These are phyloP conservation scores for Collybia sp. DNA, from an alignment of 768 basidiomycete species.

Conservation along the genomic window DNA sequence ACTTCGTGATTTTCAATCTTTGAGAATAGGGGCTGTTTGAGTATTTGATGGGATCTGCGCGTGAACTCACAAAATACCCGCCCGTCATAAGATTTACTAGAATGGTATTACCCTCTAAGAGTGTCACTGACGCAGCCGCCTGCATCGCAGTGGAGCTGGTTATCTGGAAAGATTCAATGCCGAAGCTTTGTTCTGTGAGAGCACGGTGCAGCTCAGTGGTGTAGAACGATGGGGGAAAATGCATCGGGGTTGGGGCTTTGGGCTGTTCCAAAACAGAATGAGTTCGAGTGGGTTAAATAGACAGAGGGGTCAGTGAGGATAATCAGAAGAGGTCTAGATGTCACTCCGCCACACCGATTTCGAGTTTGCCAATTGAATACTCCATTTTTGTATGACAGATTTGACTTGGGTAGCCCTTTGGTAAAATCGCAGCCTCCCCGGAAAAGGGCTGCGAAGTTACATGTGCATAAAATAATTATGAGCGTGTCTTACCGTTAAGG, in stretches of 20 bases:
- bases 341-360: too few species aligned
- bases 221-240: conserved; percentile 25
- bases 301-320: too few species aligned
- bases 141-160: conserved; percentile 33
- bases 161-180: conserved; percentile 44
- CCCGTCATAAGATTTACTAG: conserved; percentile 41
- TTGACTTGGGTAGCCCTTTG: too few species aligned
- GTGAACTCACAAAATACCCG: conserved; percentile 50
- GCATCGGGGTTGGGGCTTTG: conserved; percentile 4
- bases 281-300: conserved; percentile 2
- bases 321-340: too few species aligned
- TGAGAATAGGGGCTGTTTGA: conserved; percentile 7
- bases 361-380: too few species aligned
- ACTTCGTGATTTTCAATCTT: conserved; percentile 12
- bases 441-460: too few species aligned
- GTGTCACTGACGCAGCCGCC: conserved; percentile 47
- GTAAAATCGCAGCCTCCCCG: too few species aligned
- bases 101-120: conserved; percentile 51
- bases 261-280: not conserved
- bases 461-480: too few species aligned
- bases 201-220: conserved; percentile 48
- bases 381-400: too few species aligned
- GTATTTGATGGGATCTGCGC: not conserved
- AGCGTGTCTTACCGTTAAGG: too few species aligned
- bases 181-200: conserved; percentile 55